phyloP scores from a whole-genome alignment of 2,329 filamentous ascomycete genomes.

The Nemania sp. region DNA sequence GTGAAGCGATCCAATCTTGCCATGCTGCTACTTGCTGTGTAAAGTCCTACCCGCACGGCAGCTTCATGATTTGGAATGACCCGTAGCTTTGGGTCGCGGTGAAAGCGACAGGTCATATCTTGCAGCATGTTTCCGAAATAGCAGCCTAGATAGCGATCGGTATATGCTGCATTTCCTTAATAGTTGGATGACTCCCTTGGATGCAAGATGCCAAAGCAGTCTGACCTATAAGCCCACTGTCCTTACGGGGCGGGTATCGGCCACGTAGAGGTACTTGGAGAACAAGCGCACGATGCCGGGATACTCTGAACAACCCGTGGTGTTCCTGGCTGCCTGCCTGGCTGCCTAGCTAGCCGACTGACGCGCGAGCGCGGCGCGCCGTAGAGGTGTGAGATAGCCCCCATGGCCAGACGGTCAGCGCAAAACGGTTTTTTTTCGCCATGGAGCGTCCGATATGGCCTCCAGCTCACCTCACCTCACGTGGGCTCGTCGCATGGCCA shows the following conservation, averaged over 20 bases:
- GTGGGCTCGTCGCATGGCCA: slow-evolving; percentile 28
- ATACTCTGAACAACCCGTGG: slow-evolving; percentile 24
- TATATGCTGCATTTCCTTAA: slow-evolving; percentile 29
- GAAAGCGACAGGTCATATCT: slow-evolving; percentile 24
- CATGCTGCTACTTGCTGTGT: too few relatives aligned
- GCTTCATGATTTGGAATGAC: slow-evolving; percentile 10
- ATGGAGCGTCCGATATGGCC: slow-evolving; percentile 20
- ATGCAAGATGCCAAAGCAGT: not conserved
- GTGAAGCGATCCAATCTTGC: too few relatives aligned
- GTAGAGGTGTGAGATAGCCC: slow-evolving; percentile 2
- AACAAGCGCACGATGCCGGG: slow-evolving; percentile 18
- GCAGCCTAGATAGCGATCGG: slow-evolving; percentile 11
- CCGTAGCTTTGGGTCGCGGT: not conserved
- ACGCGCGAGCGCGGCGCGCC: slow-evolving; percentile 1
- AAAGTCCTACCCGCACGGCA: slow-evolving; percentile 3
- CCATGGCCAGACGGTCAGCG: slow-evolving; percentile 19
- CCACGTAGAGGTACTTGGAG: slow-evolving; percentile 22
- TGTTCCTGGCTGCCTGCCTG: too few relatives aligned
- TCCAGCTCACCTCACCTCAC: slow-evolving; percentile 36
- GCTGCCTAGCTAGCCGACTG: too few relatives aligned
- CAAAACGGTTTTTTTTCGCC: not conserved
- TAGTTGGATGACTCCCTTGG: not conserved
- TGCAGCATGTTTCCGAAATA: slow-evolving; percentile 1
- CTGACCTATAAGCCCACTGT: not conserved
- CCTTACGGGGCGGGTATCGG: slow-evolving; percentile 11